Evolutionary conservation across 495 filamentous ascomycete genomes (phyloP).

Genomic region (Aspergillus steynii): DNA sequence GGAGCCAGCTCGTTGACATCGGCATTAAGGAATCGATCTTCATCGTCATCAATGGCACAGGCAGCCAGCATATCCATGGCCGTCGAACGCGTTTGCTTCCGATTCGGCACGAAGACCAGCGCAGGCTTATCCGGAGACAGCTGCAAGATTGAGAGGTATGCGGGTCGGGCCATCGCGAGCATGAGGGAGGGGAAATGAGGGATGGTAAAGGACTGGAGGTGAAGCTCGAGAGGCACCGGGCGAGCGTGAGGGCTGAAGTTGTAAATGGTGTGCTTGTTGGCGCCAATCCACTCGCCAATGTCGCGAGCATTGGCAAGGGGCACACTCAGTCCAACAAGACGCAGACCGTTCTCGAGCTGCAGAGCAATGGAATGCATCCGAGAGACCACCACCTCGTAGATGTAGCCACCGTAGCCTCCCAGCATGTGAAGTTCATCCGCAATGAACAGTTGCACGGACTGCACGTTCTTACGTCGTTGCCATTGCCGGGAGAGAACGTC

Average conservation of each 20-base stretch:
- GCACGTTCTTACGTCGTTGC: slow-evolving; percentile 93
- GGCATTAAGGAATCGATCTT: slow-evolving; percentile 89
- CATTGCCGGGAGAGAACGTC: slow-evolving; percentile 93
- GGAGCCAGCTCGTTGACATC: slow-evolving; percentile 77
- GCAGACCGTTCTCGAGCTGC: slow-evolving; percentile 80
- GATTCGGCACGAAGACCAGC: slow-evolving; percentile 85
- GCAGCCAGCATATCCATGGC: slow-evolving; percentile 86
- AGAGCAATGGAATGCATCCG: slow-evolving; percentile 96
- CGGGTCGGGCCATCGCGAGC: slow-evolving; percentile 96
- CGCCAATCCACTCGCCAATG: slow-evolving; percentile 97
- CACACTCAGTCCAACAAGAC: slow-evolving; percentile 88
- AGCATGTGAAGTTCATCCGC: slow-evolving; percentile 96
- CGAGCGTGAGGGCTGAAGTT: slow-evolving; percentile 95
- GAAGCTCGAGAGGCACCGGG: slow-evolving; percentile 84
- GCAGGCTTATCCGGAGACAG: slow-evolving; percentile 86
- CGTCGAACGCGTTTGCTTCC: slow-evolving; percentile 87
- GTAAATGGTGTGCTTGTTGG: slow-evolving; percentile 96
- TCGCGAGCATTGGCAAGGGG: slow-evolving; percentile 90
- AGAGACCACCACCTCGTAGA: slow-evolving; percentile 94
- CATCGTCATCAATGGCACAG: slow-evolving; percentile 83
- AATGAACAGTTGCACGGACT: slow-evolving; percentile 88
- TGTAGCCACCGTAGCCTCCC: slow-evolving; percentile 84
- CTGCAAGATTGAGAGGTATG: slow-evolving; percentile 81
- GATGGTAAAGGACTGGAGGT: slow-evolving; percentile 93
- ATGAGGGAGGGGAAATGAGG: slow-evolving; percentile 97